phyloP scores from a whole-genome alignment of 164 flowering plant species.

The Vitis cinerea region DNA sequence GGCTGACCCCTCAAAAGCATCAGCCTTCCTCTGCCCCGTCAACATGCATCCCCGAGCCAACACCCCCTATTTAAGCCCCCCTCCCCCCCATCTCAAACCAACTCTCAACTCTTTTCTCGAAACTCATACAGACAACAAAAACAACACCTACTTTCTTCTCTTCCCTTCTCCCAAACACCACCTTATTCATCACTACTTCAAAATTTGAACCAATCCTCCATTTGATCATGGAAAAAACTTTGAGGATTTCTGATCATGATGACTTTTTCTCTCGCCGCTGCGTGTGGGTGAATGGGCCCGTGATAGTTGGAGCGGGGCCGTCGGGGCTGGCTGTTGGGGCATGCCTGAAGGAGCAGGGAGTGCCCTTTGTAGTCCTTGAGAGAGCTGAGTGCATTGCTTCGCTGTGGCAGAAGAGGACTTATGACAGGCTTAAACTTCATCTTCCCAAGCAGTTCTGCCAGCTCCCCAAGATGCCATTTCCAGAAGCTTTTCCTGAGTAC shows the following conservation, averaged over 20 bases:
- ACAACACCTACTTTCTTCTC: background rate
- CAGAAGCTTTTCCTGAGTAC: constrained; percentile 64
- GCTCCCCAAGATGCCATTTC: constrained; percentile 64
- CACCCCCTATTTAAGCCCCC: constrained; percentile 33
- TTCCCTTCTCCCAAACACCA: background rate
- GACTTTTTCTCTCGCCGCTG: constrained; percentile 37
- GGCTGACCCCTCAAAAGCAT: constrained; percentile 3
- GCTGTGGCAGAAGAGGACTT: constrained; percentile 66
- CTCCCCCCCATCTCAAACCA: constrained; percentile 10
- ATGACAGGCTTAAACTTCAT: constrained; percentile 75
- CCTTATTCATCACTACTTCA: background rate
- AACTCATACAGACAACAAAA: constrained; percentile 5
- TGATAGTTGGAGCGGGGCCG: constrained; percentile 81
- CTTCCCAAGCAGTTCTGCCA: constrained; percentile 83
- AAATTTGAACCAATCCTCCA: background rate
- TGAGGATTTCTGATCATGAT: constrained; percentile 26
- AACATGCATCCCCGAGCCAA: too few relatives aligned
- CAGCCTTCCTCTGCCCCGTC: too few relatives aligned
- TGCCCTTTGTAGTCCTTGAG: constrained; percentile 65
- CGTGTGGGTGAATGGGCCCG: constrained; percentile 72
- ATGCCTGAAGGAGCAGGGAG: constrained; percentile 55
- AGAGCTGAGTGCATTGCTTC: constrained; percentile 69
- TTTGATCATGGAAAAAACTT: constrained; percentile 25
- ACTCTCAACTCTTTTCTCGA: background rate
- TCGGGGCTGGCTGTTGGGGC: constrained; percentile 80